These are phyloP conservation scores for Marchantia polymorpha DNA, from an alignment of 225 moss, liverwort and hornwort species.

Conservation along the genomic window DNA sequence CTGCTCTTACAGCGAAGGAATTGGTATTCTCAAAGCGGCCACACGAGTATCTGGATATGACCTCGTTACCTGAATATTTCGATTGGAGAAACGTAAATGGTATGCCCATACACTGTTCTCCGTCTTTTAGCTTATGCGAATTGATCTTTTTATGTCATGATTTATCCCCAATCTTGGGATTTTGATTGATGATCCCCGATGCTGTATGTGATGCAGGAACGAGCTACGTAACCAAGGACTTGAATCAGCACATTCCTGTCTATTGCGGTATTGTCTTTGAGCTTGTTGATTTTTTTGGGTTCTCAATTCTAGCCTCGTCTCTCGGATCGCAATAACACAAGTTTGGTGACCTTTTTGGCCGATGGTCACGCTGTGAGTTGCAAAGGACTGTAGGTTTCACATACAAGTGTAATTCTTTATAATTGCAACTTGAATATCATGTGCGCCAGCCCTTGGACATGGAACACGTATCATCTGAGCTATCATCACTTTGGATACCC, in stretches of 20 bases:
- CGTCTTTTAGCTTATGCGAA: background rate
- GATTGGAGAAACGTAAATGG: slow-evolving; percentile 91
- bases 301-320: background rate
- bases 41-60: slow-evolving; percentile 57
- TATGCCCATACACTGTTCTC: slow-evolving; percentile 12
- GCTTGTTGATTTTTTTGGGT: background rate
- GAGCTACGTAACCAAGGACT: slow-evolving; percentile 74
- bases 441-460: too few species aligned
- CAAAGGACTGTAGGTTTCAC: too few species aligned
- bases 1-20: slow-evolving; percentile 40
- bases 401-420: too few species aligned
- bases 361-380: too few species aligned
- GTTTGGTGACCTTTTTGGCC: too few species aligned
- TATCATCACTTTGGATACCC: too few species aligned
- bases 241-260: slow-evolving; percentile 92
- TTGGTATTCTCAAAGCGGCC: slow-evolving; percentile 69
- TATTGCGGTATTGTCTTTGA: slow-evolving; percentile 70
- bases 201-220: slow-evolving; percentile 49
- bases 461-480: too few species aligned
- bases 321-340: background rate
- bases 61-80: slow-evolving; percentile 61
- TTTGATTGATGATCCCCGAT: background rate
- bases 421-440: too few species aligned
- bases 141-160: background rate
- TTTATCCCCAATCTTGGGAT: background rate